These are phyloP conservation scores for Zygoascus flipseniorum DNA, from an alignment of 805 yeast genomes.

Conservation along the genomic window DNA sequence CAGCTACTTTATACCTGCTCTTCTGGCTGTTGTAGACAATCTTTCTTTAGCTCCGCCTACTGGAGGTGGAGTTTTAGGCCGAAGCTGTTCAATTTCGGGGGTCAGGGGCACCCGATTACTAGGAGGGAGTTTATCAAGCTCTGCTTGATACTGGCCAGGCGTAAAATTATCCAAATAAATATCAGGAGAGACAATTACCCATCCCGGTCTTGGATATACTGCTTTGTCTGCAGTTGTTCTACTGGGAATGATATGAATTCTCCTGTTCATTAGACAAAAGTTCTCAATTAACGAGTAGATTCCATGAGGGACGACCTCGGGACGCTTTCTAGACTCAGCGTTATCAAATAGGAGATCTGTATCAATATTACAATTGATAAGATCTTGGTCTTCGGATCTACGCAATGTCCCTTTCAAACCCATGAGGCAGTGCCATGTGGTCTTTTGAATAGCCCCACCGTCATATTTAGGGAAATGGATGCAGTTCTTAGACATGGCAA, in stretches of 20 bases:
- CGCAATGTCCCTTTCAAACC: conserved; percentile 92
- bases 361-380: conserved; percentile 87
- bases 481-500: conserved; percentile 59
- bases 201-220: conserved; percentile 71
- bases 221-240: conserved; percentile 48
- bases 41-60: conserved; percentile 1
- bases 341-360: conserved; percentile 74
- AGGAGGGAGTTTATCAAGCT: conserved; percentile 26
- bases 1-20: not conserved
- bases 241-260: conserved; percentile 79
- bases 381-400: conserved; percentile 70
- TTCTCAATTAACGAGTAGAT: conserved; percentile 81
- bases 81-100: conserved; percentile 64
- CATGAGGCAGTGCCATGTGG: conserved; percentile 97
- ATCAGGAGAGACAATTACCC: conserved; percentile 89
- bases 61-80: conserved; percentile 72
- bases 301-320: conserved; percentile 50
- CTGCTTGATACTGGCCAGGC: conserved; percentile 31
- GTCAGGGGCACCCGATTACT: conserved; percentile 54
- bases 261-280: conserved; percentile 71
- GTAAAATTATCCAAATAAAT: conserved; percentile 63
- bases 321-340: conserved; percentile 18
- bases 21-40: not conserved
- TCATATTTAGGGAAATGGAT: conserved; percentile 53
- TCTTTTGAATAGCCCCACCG: conserved; percentile 43